phyloP scores from a whole-genome alignment of 306 rosid genomes.

The Prunus kanzakura region DNA sequence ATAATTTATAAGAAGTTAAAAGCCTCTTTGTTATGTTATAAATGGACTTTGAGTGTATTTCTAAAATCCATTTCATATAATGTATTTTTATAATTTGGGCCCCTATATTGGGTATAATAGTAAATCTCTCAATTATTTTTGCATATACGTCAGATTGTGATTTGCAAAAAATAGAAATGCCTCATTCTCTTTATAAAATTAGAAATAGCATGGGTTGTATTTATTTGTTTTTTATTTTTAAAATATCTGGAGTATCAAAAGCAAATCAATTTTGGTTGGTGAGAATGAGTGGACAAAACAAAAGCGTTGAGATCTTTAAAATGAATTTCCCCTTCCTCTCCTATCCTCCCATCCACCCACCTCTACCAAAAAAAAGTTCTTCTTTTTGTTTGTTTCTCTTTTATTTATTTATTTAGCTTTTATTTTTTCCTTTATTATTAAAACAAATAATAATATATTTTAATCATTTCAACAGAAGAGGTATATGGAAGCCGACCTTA shows the following conservation, averaged over 20 bases:
- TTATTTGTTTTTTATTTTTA: neutral
- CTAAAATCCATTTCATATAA: no score
- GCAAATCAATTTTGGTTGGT: neutral
- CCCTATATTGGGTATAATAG: no score
- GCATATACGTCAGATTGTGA: rapidly evolving
- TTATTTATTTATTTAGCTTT: neutral
- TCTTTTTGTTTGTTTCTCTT: neutral
- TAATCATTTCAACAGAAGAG: neutral
- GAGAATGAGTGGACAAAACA: neutral
- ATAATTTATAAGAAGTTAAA: no score
- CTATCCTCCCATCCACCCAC: no score
- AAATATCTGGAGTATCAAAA: neutral
- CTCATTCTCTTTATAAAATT: neutral
- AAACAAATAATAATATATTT: neutral
- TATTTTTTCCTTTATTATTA: neutral
- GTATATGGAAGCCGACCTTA: slow-evolving; percentile 17
- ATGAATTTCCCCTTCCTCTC: no score
- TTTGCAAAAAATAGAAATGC: rapidly evolving
- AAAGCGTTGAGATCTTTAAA: neutral
- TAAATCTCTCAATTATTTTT: no score
- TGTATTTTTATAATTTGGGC: no score
- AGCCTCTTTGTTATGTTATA: no score
- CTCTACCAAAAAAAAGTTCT: no score
- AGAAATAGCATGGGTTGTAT: neutral
- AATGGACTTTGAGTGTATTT: no score